These are phyloP conservation scores for Ophiocordyceps camponoti-rufipedis DNA, from an alignment of 2,329 filamentous ascomycete species.

Conservation along the genomic window DNA sequence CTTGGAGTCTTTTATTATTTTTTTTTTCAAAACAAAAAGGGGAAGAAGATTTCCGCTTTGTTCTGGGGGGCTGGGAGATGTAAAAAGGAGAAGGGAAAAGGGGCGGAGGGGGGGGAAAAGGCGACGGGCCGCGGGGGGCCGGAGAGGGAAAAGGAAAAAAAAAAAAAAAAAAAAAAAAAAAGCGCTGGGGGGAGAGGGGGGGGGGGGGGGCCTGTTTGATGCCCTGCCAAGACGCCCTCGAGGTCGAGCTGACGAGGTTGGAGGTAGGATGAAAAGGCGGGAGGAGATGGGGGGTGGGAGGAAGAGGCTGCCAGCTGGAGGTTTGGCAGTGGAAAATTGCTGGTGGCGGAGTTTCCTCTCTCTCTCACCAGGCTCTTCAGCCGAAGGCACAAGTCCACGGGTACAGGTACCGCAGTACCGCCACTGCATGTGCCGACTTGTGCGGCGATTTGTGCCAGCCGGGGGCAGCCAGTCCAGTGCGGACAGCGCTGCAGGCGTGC, in stretches of 20 bases:
- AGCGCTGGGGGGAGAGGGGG: conserved; percentile 6
- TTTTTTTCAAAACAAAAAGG: too few relatives aligned
- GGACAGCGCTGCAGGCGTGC: too few relatives aligned
- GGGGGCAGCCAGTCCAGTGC: too few relatives aligned
- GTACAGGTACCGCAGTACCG: too few relatives aligned
- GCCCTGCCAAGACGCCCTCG: conserved; percentile 6
- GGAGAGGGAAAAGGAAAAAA: conserved; percentile 2
- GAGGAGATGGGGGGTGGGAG: conserved; percentile 1
- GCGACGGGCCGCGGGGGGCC: conserved; percentile 1
- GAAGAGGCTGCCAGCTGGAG: conserved; percentile 1
- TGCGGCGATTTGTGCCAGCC: too few relatives aligned
- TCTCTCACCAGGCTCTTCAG: too few relatives aligned
- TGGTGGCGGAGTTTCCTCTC: conserved; percentile 4
- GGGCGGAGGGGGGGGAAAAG: not conserved
- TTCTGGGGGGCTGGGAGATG: too few relatives aligned
- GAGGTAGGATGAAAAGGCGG: conserved; percentile 2
- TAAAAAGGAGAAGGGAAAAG: not conserved
- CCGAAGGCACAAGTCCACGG: too few relatives aligned
- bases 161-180: conserved; percentile 1
- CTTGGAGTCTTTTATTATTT: too few relatives aligned
- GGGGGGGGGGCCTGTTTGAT: conserved; percentile 1
- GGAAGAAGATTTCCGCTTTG: too few relatives aligned
- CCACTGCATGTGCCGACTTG: too few relatives aligned
- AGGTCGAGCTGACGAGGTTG: conserved; percentile 5
- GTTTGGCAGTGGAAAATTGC: conserved; percentile 4